Evolutionary conservation across 23 red algal species (phyloP).

Genomic region (Agarophyton chilense): DNA sequence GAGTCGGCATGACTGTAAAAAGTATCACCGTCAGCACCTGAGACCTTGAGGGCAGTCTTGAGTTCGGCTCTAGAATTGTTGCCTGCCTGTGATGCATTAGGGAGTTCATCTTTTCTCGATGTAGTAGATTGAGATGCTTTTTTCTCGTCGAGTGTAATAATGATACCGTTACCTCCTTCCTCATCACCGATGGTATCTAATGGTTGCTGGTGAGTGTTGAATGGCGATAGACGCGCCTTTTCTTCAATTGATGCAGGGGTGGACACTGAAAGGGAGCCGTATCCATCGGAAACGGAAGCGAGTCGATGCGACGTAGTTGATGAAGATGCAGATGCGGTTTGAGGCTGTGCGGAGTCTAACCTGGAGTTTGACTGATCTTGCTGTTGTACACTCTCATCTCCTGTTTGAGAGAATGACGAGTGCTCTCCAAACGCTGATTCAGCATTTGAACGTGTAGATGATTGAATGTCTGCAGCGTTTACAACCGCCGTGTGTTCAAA

Average conservation of each 20-base stretch:
- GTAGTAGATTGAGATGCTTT: background rate
- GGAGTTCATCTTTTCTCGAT: background rate
- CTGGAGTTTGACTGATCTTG: background rate
- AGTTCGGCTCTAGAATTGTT: background rate
- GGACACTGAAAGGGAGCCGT: background rate
- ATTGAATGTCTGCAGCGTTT: background rate
- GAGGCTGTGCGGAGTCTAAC: background rate
- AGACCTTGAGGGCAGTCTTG: slow-evolving; percentile 12
- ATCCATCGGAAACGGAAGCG: background rate
- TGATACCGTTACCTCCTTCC: slow-evolving; percentile 19
- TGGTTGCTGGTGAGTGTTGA: background rate
- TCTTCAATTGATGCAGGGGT: background rate
- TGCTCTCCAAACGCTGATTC: background rate
- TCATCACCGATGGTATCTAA: slow-evolving; percentile 28
- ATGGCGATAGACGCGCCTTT: background rate
- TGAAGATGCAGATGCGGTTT: background rate
- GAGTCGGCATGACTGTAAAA: slow-evolving; percentile 7
- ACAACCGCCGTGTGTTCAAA: background rate
- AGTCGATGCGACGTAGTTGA: background rate
- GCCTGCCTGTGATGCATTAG: background rate
- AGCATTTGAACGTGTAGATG: background rate
- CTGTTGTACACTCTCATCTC: background rate
- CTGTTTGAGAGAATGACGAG: background rate
- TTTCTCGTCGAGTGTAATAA: slow-evolving; percentile 20
- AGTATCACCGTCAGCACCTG: background rate